Evolutionary conservation across 2,329 filamentous ascomycete genomes (phyloP), one percentile per base, ranked within the genome.

Genomic region (Bipolaris gigantea): DNA sequence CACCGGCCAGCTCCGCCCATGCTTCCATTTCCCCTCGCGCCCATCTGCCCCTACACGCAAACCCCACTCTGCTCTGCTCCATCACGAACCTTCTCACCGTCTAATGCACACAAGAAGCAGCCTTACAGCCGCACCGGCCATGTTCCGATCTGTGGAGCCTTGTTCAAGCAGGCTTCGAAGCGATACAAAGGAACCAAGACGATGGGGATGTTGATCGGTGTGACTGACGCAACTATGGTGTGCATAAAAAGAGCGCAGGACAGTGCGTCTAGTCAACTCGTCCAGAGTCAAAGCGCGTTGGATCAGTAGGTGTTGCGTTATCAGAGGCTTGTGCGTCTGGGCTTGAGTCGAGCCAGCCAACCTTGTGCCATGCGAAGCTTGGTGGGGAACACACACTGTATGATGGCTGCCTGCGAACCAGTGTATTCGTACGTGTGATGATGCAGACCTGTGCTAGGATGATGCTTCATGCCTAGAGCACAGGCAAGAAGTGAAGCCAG

Each of bases 141-240:
- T 32, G 30, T 11, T 9, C 21, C 42, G 1, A 18, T 6, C 19
- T 43, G 32, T 18, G 43, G 18, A 19, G 10, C 36, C 36, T 19
- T 21, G 21, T 21, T 21, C 36, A 5, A 13, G 36, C 18, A 21
- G 13, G 36, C 27, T 38, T 19, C 11, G 18, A 38, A 11, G 13
- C 35, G 44, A 25, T 21, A 9, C 30, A 30, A 19, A n/a, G 16
- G 18, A 42, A 32, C 44, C 38, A 32, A 48, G 23, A 38, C 21
- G 18, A 10, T 13, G 19, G 42, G 27, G 18, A 10, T 21, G 1
- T 27, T 33, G 46, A 48, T 48, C 46, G 46, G 46, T 48, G 46
- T 48, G 46, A 39, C 21, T 40, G 46, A 48, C 10, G 46, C 46
- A 41, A 33, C 18, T 48, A 41, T 41, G 46, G 15, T 18, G 30